Evolutionary conservation across 140 eudicot species (phyloP), one percentile per base, ranked within the genome.

Genomic region (Bidens hawaiensis): DNA sequence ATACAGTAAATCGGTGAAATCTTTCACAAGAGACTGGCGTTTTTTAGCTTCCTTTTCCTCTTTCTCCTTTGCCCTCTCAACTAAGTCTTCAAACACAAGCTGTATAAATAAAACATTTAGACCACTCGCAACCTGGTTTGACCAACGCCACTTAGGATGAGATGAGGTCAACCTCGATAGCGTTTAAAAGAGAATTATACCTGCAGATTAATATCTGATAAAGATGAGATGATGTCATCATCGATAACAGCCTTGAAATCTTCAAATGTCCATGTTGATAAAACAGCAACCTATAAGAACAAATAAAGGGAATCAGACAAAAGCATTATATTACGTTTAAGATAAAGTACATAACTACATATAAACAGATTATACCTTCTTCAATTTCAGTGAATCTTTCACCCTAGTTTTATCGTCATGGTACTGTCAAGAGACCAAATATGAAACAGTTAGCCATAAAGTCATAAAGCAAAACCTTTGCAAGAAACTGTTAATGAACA

Each of bases 21-120:
- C 94, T 65, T 93, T 84, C 22, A 76, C 75, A 60, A 82, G 84
- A 46, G 96, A 96, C 62, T 76, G 85, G 45, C 89, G 95, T 75
- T 73, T 93, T 79, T 88, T 93, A 45, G 81, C 75, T 81, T 93
- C 99, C 59, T 93, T 93, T 70, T 85, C 99, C 71, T 93, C 99
- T 69, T 83, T 93, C 81, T 83, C 99, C 75, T 77, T 85, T 31
- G 85, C 90, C 77, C 86, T 80, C 76, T 82, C 95, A 72, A 85
- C 43, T 33, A 93, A 57, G 68, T 93, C 99, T 55, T 88, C 96
- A 83, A 82, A 88, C 64, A 85, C 79, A 64, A 85, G 89, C 99
- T 93, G 87, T 58, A 31, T 4, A 36, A 47, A 61, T 27, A 67
- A n/a, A 62, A 70, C 28, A 10, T 50, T n/a, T 31, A 25, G 45